Evolutionary conservation across 108 stramenopile genomes (phyloP).

Genomic region (Cyclostephanos tholiformis): DNA sequence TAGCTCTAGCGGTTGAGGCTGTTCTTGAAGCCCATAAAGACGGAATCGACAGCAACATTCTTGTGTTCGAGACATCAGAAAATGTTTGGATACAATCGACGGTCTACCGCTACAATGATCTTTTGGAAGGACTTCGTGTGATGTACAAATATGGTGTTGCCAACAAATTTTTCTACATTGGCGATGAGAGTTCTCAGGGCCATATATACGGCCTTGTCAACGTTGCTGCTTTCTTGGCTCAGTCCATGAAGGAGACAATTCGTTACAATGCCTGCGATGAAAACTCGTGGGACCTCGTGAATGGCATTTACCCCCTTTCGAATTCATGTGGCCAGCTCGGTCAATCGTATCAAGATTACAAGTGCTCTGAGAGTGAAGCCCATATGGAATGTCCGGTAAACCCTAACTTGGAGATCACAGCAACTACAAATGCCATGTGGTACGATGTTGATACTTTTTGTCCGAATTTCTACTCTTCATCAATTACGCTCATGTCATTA

Average conservation of each 20-base stretch:
- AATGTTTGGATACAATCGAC: conserved; percentile 40
- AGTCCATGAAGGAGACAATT: conserved; percentile 64
- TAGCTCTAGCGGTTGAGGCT: conserved; percentile 27
- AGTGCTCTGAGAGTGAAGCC: conserved; percentile 27
- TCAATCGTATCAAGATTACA: conserved; percentile 35
- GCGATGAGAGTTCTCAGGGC: conserved; percentile 32
- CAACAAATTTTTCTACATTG: conserved; percentile 41
- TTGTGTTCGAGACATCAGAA: conserved; percentile 33
- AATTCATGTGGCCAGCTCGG: conserved; percentile 44
- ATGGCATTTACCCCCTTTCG: not conserved
- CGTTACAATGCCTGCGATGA: conserved; percentile 58
- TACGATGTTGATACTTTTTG: no score
- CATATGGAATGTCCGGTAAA: conserved; percentile 26
- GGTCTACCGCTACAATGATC: conserved; percentile 39
- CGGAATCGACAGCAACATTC: conserved; percentile 41
- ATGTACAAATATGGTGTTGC: conserved; percentile 47
- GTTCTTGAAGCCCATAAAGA: conserved; percentile 36
- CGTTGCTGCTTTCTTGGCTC: conserved; percentile 56
- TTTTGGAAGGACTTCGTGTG: conserved; percentile 29
- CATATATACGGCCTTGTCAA: conserved; percentile 45
- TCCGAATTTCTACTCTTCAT: no score
- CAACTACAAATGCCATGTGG: conserved; percentile 43
- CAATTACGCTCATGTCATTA: no score
- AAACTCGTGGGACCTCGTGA: conserved; percentile 37
- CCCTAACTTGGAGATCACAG: not conserved